Evolutionary conservation across 768 basidiomycete species (phyloP).

Genomic region (Butyriboletus loyo): DNA sequence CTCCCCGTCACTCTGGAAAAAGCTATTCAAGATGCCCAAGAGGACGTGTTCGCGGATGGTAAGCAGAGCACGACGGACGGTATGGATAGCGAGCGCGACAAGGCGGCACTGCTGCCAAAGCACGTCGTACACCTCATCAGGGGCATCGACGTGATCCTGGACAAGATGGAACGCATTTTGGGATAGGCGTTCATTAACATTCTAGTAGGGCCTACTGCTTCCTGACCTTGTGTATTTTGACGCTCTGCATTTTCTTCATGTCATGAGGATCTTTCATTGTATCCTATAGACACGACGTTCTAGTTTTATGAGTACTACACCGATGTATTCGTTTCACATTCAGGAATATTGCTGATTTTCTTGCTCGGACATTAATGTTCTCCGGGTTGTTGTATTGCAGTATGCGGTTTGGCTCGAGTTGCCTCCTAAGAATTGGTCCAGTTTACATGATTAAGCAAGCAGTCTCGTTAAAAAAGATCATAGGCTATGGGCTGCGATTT

Average conservation of each 20-base stretch:
- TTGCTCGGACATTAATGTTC: background rate
- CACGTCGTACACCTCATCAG: constrained; percentile 58
- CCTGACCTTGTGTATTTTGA: background rate
- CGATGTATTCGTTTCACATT: background rate
- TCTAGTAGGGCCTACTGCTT: background rate
- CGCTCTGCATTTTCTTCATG: background rate
- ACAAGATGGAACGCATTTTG: constrained; percentile 61
- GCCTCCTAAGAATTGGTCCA: background rate
- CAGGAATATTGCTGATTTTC: background rate
- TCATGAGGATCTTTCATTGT: background rate
- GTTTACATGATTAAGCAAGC: constrained; percentile 15
- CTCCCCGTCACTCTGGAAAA: constrained; percentile 73
- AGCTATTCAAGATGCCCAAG: constrained; percentile 48
- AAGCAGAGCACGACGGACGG: constrained; percentile 4
- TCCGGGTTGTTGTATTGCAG: too few relatives aligned
- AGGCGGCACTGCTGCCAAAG: constrained; percentile 48
- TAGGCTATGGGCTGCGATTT: constrained; percentile 14
- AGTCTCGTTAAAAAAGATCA: constrained; percentile 13
- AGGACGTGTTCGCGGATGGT: constrained; percentile 5
- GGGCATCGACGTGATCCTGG: constrained; percentile 59
- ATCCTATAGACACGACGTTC: background rate
- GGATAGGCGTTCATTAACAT: constrained; percentile 11
- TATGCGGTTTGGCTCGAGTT: background rate
- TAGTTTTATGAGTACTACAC: background rate
- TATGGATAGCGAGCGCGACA: constrained; percentile 17